Evolutionary conservation across 2,329 filamentous ascomycete genomes (phyloP).

Genomic region (Bipolaris sorokiniana): DNA sequence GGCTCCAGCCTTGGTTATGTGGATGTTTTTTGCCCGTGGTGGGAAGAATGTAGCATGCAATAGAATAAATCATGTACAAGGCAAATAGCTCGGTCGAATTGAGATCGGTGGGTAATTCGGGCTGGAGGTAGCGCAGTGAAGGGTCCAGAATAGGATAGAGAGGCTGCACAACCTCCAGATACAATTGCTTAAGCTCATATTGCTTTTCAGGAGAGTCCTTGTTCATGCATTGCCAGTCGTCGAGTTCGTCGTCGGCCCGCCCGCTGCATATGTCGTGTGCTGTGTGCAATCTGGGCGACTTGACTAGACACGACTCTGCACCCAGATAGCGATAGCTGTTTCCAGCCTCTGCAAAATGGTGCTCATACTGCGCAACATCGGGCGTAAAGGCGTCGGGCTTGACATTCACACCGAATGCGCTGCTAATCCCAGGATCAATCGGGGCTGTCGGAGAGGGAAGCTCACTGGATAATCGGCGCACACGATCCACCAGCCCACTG

Average conservation of each 20-base stretch:
- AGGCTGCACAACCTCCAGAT: slow-evolving; percentile 37
- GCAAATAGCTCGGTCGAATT: slow-evolving; percentile 36
- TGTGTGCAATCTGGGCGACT: slow-evolving; percentile 37
- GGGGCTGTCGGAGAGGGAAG: slow-evolving; percentile 31
- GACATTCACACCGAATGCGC: slow-evolving; percentile 6
- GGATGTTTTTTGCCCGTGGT: slow-evolving; percentile 32
- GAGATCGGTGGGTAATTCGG: slow-evolving; percentile 33
- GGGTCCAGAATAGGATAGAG: slow-evolving; percentile 41
- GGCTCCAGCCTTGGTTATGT: slow-evolving; percentile 28
- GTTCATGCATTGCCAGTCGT: slow-evolving; percentile 33
- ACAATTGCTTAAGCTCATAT: slow-evolving; percentile 40
- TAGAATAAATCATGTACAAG: slow-evolving; percentile 47
- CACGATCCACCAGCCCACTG: slow-evolving; percentile 44
- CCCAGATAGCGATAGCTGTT: slow-evolving; percentile 46
- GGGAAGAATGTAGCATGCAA: slow-evolving; percentile 42
- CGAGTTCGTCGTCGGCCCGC: slow-evolving; percentile 30
- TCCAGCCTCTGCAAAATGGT: slow-evolving; percentile 43
- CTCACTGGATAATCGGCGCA: slow-evolving; percentile 33
- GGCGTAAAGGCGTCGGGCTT: slow-evolving; percentile 24
- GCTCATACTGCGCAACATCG: slow-evolving; percentile 34
- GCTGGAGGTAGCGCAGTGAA: slow-evolving; percentile 33
- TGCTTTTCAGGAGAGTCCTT: slow-evolving; percentile 34
- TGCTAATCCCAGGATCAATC: slow-evolving; percentile 20
- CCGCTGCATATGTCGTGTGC: slow-evolving; percentile 19
- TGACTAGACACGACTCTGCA: slow-evolving; percentile 42